phyloP scores from a whole-genome alignment of 164 flowering plant genomes.

The Piper betle region DNA sequence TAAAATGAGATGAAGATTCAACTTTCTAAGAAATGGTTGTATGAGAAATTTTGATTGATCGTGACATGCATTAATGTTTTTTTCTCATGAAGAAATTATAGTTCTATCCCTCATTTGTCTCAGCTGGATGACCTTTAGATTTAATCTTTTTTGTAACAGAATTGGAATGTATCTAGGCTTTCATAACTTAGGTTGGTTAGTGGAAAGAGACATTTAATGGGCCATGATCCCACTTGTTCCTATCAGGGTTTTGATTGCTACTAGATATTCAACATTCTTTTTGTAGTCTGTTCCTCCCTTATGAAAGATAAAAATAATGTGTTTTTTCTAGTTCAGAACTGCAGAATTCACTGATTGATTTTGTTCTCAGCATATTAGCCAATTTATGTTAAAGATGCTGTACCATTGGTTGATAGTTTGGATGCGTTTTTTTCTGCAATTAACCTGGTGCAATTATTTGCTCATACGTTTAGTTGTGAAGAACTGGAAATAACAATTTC shows the following conservation, averaged over 20 bases:
- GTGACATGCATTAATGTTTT: no score
- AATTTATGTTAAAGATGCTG: background rate
- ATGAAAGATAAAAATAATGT: background rate
- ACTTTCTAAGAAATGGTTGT: no score
- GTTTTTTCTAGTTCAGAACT: no score
- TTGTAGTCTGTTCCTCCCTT: background rate
- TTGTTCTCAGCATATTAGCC: no score
- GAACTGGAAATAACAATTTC: background rate
- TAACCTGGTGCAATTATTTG: background rate
- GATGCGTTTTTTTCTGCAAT: background rate
- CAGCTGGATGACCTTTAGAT: no score
- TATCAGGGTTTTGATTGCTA: background rate
- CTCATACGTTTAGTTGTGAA: background rate
- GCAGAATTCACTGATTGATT: no score
- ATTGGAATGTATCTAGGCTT: background rate
- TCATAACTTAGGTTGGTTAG: background rate
- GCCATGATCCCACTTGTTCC: background rate
- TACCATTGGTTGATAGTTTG: background rate
- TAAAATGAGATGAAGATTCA: no score
- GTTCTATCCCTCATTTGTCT: no score
- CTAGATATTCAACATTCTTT: no score
- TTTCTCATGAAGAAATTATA: no score
- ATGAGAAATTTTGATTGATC: no score
- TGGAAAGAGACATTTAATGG: background rate
- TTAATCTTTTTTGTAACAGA: no score